These are phyloP conservation scores for Colletotrichum viniferum DNA, from an alignment of 2,329 filamentous ascomycete species.

Conservation along the genomic window DNA sequence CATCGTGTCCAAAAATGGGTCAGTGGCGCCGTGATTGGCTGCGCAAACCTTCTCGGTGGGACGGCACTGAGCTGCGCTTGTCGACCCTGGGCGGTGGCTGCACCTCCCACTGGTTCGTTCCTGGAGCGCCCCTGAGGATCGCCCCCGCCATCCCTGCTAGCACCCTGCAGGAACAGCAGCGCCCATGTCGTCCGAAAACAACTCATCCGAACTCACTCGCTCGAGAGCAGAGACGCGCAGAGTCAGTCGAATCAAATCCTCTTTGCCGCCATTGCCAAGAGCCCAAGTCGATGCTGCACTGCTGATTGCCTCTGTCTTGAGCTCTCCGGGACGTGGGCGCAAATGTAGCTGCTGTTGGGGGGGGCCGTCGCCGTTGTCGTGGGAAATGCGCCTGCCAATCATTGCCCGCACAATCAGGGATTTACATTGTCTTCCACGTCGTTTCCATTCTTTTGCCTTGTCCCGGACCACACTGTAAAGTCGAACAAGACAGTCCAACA, in stretches of 20 bases:
- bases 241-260: background rate
- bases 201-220: slow-evolving; percentile 1
- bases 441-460: background rate
- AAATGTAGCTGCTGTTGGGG: background rate
- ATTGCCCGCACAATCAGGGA: background rate
- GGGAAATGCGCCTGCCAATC: slow-evolving; percentile 15
- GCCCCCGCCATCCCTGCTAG: slow-evolving; percentile 14
- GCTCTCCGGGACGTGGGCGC: background rate
- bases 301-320: background rate
- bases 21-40: background rate
- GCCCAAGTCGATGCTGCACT: background rate
- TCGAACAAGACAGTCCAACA: background rate
- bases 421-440: background rate
- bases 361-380: background rate
- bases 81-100: background rate
- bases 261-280: background rate
- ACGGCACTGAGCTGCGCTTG: slow-evolving; percentile 5
- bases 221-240: background rate
- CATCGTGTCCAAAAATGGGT: slow-evolving; percentile 17
- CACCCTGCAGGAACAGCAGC: slow-evolving; percentile 20
- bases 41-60: background rate
- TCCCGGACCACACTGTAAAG: background rate
- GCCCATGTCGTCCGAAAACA: slow-evolving; percentile 3
- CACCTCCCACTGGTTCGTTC: slow-evolving; percentile 20
- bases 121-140: slow-evolving; percentile 18